Conservation (phyloP, 129 eudicot species). For the Centaurea solstitialis region DNA sequence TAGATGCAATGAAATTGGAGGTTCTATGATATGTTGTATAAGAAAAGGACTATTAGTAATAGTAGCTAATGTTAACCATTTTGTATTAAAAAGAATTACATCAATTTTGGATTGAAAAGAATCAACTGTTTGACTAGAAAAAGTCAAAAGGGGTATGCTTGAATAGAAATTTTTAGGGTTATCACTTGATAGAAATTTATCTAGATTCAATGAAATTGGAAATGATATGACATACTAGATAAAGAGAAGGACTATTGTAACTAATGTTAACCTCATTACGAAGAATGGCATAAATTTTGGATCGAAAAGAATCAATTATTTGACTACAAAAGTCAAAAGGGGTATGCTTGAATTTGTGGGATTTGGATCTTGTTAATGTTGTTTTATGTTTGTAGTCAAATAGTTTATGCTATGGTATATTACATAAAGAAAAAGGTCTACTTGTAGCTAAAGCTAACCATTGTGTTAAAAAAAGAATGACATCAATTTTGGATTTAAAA, state of each 20-base stretch:
- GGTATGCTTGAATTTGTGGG: not conserved
- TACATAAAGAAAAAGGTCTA: not conserved
- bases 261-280: not conserved
- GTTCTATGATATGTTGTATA: not conserved
- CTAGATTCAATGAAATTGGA: not conserved
- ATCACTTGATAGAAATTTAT: not conserved
- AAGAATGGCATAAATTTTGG: not conserved
- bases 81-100: not conserved
- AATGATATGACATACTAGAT: not conserved
- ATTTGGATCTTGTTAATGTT: constrained; percentile 17
- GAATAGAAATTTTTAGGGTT: constrained; percentile 1
- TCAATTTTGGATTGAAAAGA: not conserved
- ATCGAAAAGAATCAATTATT: not conserved
- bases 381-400: not conserved
- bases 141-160: constrained; percentile 13
- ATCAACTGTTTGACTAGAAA: constrained; percentile 1
- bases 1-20: constrained; percentile 1
- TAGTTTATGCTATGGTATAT: not conserved
- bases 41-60: not conserved
- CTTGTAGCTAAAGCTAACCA: not conserved
- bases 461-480: not conserved
- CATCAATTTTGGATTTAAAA: not conserved
- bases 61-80: not conserved
- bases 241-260: not conserved
- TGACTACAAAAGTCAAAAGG: constrained; percentile 1